Conservation (phyloP, 345 rosid genomes). For the Gossypium bickii region DNA sequence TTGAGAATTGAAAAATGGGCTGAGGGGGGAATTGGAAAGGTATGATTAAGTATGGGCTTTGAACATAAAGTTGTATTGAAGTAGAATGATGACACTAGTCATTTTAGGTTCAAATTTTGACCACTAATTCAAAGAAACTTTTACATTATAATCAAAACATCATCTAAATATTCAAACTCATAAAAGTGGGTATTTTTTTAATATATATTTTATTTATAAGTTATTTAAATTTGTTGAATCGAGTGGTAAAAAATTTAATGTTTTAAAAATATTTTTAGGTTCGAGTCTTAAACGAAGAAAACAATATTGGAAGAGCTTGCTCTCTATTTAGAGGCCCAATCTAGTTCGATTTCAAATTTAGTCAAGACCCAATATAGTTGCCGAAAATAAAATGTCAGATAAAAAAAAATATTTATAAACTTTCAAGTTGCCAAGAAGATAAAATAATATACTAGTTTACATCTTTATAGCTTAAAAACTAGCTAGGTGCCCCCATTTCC, state of each 20-base stretch:
- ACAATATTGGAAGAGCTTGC: too few species aligned
- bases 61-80: background rate
- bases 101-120: background rate
- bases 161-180: background rate
- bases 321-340: too few species aligned
- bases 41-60: background rate
- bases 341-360: too few species aligned
- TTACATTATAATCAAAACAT: background rate
- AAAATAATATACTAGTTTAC: background rate
- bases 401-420: too few species aligned
- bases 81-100: background rate
- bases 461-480: background rate
- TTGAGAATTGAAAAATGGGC: background rate
- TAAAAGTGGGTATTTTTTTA: too few species aligned
- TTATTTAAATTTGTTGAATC: too few species aligned
- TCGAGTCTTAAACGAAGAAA: too few species aligned
- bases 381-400: too few species aligned
- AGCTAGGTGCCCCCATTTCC: slow-evolving; percentile 6
- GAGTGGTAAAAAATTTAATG: too few species aligned
- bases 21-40: background rate
- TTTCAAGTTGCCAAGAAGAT: background rate
- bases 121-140: background rate
- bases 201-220: too few species aligned
- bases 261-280: too few species aligned
- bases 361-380: too few species aligned